Base-by-base conservation (phyloP, 2,329 filamentous ascomycete genomes). In the Ophiostoma sp. region DNA sequence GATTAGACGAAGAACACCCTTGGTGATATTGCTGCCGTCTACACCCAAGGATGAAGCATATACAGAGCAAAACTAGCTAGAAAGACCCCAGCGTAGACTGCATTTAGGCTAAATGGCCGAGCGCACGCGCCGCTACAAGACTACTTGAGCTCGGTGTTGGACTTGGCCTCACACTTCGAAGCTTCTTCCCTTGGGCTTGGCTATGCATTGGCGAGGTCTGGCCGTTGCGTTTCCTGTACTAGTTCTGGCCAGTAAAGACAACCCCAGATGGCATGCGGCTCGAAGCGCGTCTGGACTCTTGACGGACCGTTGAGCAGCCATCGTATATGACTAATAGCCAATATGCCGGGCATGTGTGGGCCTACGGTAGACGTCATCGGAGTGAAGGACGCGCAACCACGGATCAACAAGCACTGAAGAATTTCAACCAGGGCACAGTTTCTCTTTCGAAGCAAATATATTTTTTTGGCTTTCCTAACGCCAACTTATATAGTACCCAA, bases 101-200 rank as follows among this genome's bases (percentile, higher is more conserved):
- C 42, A 66, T 70, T 70, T 69, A 71, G 70, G 42, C 70, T 71
- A 66, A 70, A 68, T 45, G 41, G 66, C 68, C 64, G 64, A 44
- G 58, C 42, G 55, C 27, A 55, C 18, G n/a, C 49, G 49, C 49
- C 42, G 7, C 42, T 9, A 27, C 49, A 27, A 27, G 27, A 27
- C 27, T 2, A 27, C 27, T 27, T 27, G 27, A 27, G 27, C 27
- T 27, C n/a, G n/a, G 27, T 27, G 27, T 27, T 27, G 27, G 27
- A 27, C 27, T 27, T 27, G 27, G 27, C 2, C 27, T 27, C 27
- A 27, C 27, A 27, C 42, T 45, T 12, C 27, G 18, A 55, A 55
- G 49, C 49, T 55, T 55, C 49, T 55, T 47, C n/a, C n/a, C n/a
- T 8, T 55, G 4, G 4, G n/a, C 49, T 27, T 55, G 49, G 49